Base-by-base conservation (phyloP, 768 basidiomycete genomes). In the Fistulinella prunicolor region DNA sequence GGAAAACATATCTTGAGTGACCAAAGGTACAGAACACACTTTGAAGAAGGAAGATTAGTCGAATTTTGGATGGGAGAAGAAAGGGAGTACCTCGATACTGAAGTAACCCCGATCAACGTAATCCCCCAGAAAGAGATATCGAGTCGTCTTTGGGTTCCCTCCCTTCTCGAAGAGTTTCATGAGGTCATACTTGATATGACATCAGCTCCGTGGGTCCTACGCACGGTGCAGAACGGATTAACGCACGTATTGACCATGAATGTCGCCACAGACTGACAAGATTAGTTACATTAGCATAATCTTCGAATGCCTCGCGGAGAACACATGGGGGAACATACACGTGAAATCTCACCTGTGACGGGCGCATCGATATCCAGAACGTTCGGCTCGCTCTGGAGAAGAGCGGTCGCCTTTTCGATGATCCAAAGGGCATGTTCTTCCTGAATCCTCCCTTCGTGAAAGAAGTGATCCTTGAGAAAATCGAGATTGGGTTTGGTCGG, bases 101-200 rank as follows among this genome's bases (percentile, higher is more conserved):
- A 85, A 86, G 68, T 87, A 87, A 26, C 85, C 85, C 49, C 85
- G 70, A 61, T 86, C 85, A 17, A 87, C 85, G 58, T 86, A 86
- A 64, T 87, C 85, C 12, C 85, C 85, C 42, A 87, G 65, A 71
- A 87, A 86, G 45, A 86, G 76, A 61, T 87, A 87, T 42, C 85
- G 73, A 3, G 85, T 87, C 29, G 82, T 81, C 44, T 82, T 83
- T 2, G 85, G 85, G 67, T 80, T 86, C 4, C 85, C 85, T 19
- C 85, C 85, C 20, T 86, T 82, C 62, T 87, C 85, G 59, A 87
- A 86, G 22, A 87, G 75, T 64, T 87, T 87, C 85, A 87, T 87
- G 47, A 87, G 69, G 64, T 87, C 85, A 58, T 82, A 87, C 83
- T 86, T 52, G 20, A 59, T 43, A 50, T 32, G 30, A 22, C 19